Conservation (phyloP, 2,329 filamentous ascomycete genomes). For the Salinomyces thailandicus region DNA sequence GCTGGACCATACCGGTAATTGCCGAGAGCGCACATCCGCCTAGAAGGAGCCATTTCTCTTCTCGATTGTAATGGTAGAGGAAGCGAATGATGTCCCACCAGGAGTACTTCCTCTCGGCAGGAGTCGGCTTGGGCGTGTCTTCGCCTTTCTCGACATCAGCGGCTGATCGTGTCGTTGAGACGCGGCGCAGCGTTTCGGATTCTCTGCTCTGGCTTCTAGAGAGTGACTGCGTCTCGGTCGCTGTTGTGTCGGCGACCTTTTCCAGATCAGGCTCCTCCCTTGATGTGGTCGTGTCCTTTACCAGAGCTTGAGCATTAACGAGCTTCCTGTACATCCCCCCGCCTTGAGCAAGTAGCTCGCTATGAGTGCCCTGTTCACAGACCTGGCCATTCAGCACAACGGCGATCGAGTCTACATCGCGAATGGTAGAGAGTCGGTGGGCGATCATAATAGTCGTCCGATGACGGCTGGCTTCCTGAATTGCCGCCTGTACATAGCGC, state of each 20-base stretch:
- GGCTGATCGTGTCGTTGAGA: not conserved
- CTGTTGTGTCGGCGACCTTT: constrained; percentile 18
- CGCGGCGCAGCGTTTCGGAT: not conserved
- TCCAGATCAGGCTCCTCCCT: not conserved
- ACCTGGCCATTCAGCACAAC: not conserved
- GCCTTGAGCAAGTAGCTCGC: constrained; percentile 7
- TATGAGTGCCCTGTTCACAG: not conserved
- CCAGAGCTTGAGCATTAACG: constrained; percentile 40
- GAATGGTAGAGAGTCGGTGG: constrained; percentile 32
- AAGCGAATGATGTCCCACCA: not conserved
- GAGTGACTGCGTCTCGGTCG: constrained; percentile 49
- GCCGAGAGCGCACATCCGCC: not conserved
- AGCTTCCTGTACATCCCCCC: constrained; percentile 33
- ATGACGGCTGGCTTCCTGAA: constrained; percentile 14
- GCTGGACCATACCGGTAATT: not conserved
- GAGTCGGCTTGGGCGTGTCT: not conserved
- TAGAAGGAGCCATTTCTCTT: not conserved
- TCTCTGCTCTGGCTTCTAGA: not conserved
- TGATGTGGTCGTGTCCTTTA: constrained; percentile 4
- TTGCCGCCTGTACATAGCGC: constrained; percentile 17
- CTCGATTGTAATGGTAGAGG: not conserved
- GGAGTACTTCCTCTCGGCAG: not conserved
- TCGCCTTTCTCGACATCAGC: not conserved
- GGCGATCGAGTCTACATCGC: constrained; percentile 21
- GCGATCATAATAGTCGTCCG: constrained; percentile 27